These are phyloP conservation scores for Yarrowia bubula DNA, from an alignment of 805 yeast species.

Conservation along the genomic window DNA sequence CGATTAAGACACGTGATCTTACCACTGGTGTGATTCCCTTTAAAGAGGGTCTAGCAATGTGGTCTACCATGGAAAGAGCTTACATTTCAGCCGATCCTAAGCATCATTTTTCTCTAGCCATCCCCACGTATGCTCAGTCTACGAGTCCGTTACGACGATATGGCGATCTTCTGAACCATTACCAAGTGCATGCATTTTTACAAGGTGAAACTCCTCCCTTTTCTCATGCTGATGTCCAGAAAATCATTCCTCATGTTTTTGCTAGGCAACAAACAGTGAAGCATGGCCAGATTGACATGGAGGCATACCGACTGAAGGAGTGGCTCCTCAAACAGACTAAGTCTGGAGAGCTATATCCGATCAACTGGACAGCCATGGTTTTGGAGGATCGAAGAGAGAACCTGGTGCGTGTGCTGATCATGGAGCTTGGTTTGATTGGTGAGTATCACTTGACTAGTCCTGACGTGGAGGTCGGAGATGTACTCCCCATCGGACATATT, in stretches of 20 bases:
- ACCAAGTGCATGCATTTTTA: conserved; percentile 60
- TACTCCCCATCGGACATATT: background rate
- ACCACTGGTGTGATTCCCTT: conserved; percentile 6
- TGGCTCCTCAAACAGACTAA: background rate
- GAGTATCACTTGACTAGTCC: background rate
- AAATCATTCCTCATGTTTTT: conserved; percentile 14
- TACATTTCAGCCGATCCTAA: conserved; percentile 47
- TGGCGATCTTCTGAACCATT: conserved; percentile 76
- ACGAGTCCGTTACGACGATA: conserved; percentile 89
- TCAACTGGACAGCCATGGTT: conserved; percentile 10
- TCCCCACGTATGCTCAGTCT: conserved; percentile 62
- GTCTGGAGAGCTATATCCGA: background rate
- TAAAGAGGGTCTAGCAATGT: background rate
- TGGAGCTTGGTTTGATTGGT: conserved; percentile 6
- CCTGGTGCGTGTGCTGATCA: conserved; percentile 5
- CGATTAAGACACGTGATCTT: background rate
- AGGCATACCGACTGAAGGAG: conserved; percentile 5
- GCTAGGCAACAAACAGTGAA: conserved; percentile 2
- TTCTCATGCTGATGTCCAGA: background rate
- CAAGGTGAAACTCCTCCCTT: conserved; percentile 29
- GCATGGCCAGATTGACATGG: conserved; percentile 15
- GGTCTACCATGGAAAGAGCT: conserved; percentile 30
- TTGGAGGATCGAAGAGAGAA: background rate
- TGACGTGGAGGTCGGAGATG: background rate
- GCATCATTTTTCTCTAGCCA: conserved; percentile 63